Conservation (phyloP, 2,329 filamentous ascomycete species). For the Aspergillus amoenus region DNA sequence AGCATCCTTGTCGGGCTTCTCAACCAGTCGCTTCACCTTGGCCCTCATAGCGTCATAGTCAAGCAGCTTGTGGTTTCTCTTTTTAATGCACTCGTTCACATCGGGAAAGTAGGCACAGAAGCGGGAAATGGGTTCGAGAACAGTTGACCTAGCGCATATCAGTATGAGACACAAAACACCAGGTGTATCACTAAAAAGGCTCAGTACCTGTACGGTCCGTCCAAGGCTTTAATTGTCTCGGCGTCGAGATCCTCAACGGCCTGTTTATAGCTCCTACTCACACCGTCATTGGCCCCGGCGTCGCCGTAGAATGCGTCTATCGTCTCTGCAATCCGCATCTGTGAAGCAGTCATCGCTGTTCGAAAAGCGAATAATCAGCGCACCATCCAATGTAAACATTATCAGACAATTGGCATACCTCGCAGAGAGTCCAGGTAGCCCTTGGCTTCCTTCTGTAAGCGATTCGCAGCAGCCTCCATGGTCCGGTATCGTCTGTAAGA, state of each 20-base stretch:
- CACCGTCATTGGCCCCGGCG: constrained; percentile 88
- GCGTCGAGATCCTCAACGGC: constrained; percentile 96
- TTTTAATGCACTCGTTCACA: constrained; percentile 99
- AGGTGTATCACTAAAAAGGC: background rate
- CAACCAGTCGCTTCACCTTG: constrained; percentile 93
- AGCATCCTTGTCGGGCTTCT: constrained; percentile 98
- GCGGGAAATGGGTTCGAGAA: constrained; percentile 89
- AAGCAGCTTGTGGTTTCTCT: constrained; percentile 95
- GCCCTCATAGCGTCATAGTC: constrained; percentile 96
- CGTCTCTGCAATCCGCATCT: constrained; percentile 70
- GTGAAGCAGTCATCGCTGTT: constrained; percentile 93
- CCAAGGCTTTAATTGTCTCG: constrained; percentile 96
- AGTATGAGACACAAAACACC: background rate
- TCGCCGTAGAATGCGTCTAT: constrained; percentile 99
- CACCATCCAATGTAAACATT: background rate
- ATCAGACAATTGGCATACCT: constrained; percentile 53
- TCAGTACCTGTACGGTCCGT: constrained; percentile 81
- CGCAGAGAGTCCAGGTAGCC: constrained; percentile 94
- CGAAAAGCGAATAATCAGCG: constrained; percentile 8
- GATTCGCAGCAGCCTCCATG: constrained; percentile 90
- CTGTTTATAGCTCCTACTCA: constrained; percentile 96
- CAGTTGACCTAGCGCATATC: constrained; percentile 65
- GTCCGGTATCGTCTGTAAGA: constrained; percentile 79
- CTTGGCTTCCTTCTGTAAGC: constrained; percentile 96
- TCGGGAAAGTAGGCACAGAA: constrained; percentile 99